phyloP scores from a whole-genome alignment of 148 eudicot genomes.

The Simmondsia chinensis region DNA sequence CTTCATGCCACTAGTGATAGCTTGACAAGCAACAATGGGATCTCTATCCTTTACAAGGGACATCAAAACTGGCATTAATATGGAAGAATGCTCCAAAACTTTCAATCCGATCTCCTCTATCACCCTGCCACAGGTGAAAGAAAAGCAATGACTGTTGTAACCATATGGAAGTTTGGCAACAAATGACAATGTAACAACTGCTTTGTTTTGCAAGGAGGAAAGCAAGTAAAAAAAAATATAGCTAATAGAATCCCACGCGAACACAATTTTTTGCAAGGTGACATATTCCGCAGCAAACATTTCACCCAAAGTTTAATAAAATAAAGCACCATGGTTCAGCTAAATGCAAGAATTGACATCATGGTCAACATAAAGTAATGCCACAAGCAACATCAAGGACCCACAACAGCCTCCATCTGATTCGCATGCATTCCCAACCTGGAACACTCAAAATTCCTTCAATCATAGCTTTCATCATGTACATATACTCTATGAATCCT shows the following conservation, averaged over 20 bases:
- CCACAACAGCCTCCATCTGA: too few relatives aligned
- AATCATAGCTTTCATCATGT: too few relatives aligned
- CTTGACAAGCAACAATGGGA: slow-evolving; percentile 45
- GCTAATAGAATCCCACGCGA: background rate
- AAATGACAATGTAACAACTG: background rate
- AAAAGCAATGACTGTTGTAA: background rate
- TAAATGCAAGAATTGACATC: too few relatives aligned
- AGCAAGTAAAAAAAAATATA: background rate
- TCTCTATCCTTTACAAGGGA: slow-evolving; percentile 43
- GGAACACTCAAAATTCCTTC: too few relatives aligned
- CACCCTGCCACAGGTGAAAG: slow-evolving; percentile 29
- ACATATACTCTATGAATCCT: too few relatives aligned
- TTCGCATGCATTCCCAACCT: too few relatives aligned
- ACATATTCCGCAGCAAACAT: too few relatives aligned
- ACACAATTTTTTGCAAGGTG: too few relatives aligned
- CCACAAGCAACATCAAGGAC: too few relatives aligned
- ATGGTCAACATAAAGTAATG: too few relatives aligned
- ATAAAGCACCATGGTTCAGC: too few relatives aligned
- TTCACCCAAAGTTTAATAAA: too few relatives aligned
- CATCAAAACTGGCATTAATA: slow-evolving; percentile 51
- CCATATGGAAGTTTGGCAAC: background rate
- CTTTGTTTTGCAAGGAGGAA: slow-evolving; percentile 1
- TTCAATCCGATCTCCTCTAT: slow-evolving; percentile 64
- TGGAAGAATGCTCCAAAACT: slow-evolving; percentile 42
- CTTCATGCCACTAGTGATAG: slow-evolving; percentile 55